Conservation (phyloP, 345 rosid genomes). For the Rhodamnia argentea region DNA sequence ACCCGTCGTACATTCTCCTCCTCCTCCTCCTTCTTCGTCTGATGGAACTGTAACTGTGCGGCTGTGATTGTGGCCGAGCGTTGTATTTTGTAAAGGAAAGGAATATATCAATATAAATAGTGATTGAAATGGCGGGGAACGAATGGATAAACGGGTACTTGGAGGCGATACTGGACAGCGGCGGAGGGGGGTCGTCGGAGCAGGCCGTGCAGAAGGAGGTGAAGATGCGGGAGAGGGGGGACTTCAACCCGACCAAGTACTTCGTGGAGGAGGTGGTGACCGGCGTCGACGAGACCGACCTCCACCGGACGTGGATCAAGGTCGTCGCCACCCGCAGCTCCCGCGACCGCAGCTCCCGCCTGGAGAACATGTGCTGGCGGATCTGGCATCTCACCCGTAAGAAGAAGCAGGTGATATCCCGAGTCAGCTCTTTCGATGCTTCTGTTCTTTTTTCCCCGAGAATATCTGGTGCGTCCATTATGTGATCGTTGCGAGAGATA, state of each 20-base stretch:
- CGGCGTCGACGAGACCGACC: slow-evolving; percentile 85
- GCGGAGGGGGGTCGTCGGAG: slow-evolving; percentile 44
- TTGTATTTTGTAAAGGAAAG: background rate
- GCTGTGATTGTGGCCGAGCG: background rate
- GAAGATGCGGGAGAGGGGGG: slow-evolving; percentile 33
- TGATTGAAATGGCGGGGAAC: slow-evolving; percentile 60
- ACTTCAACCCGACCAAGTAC: slow-evolving; percentile 82
- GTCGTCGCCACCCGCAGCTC: slow-evolving; percentile 91
- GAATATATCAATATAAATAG: background rate
- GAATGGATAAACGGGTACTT: slow-evolving; percentile 97
- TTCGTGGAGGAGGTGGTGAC: slow-evolving; percentile 95
- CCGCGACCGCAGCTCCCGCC: slow-evolving; percentile 87
- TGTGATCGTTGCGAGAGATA: background rate
- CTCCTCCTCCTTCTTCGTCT: background rate
- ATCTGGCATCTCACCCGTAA: slow-evolving; percentile 98
- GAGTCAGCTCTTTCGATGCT: background rate
- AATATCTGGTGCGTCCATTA: background rate
- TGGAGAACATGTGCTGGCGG: slow-evolving; percentile 99
- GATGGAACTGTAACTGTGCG: background rate
- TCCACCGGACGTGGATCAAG: slow-evolving; percentile 90
- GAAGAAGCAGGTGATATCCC: slow-evolving; percentile 71
- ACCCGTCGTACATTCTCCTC: background rate
- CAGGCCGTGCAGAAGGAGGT: slow-evolving; percentile 24
- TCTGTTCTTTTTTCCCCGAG: background rate
- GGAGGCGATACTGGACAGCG: slow-evolving; percentile 86